Base-by-base conservation (phyloP, 805 yeast species). In the Metschnikowia drakensbergensis region DNA sequence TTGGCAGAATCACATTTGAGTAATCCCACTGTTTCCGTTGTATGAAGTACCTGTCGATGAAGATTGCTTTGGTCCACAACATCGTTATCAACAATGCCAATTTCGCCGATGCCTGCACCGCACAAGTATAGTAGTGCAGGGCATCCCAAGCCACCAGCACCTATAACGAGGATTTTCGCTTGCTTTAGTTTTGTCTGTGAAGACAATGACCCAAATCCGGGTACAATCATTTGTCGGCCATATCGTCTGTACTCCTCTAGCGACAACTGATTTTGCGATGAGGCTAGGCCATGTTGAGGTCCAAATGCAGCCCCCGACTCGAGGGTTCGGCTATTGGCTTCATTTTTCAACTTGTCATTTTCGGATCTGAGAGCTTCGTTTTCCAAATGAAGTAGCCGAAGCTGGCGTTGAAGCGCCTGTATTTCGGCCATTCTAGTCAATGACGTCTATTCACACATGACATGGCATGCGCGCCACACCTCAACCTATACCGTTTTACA, bases 101-200 rank as follows among this genome's bases (percentile, higher is more conserved):
- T 73, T 2, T 68, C 64, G 1, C 96, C 98, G 3, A 92, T 70
- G 4, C 99, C 99, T 0, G 96, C 86, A 0, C 95, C 97, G 0
- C 84, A 83, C 2, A 94, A 67, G 61, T 94, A 94, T 37, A 87
- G 74, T 42, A 92, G 65, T 0, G 95, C 95, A 0, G 99, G 97
- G 56, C 95, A 85, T 0, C 99, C 98, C 5, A 94, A 72, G 0
- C 99, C 99, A 8, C 99, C 99, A 0, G 97, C 97, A 1, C 99
- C 99, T 6, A 94, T 76, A 0, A 94, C 91, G 26, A 92, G 65
- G 0, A 91, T 79, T 45, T 72, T 78, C 2, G 92, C 50, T 0
- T 64, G 55, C 53, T 82, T 83, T 41, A 94, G 65, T 37, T 67
- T 70, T 6, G 76, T 45, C 63, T 94, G 99, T 1, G 65, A 49